Evolutionary conservation across 176 grass and related monocot genomes (phyloP).

Genomic region (Ensete ventricosum): DNA sequence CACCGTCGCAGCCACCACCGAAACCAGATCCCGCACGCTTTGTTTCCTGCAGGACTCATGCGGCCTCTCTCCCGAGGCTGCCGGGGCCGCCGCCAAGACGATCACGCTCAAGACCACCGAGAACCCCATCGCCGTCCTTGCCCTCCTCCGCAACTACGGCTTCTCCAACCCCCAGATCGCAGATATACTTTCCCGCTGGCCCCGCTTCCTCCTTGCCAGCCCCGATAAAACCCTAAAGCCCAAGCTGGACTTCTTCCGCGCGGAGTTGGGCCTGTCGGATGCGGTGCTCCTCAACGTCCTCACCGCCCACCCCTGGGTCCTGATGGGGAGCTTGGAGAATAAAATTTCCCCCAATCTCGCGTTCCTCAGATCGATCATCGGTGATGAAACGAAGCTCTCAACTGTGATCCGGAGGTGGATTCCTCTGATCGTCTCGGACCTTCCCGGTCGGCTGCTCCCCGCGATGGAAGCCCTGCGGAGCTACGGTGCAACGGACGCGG

Average conservation of each 20-base stretch:
- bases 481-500: constrained; percentile 18
- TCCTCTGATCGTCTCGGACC: constrained; percentile 22
- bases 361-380: constrained; percentile 30
- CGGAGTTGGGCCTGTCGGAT: constrained; percentile 4
- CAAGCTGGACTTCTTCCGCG: constrained; percentile 22
- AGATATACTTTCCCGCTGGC: constrained; percentile 12
- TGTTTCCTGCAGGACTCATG: constrained; percentile 8
- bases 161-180: constrained; percentile 43
- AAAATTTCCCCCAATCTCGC: constrained; percentile 32
- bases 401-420: constrained; percentile 6
- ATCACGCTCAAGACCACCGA: constrained; percentile 8
- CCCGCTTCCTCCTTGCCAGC: constrained; percentile 4
- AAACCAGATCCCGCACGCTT: neutral
- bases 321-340: constrained; percentile 14
- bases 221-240: constrained; percentile 9
- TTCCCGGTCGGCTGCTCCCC: constrained; percentile 22
- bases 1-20: neutral
- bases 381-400: constrained; percentile 18
- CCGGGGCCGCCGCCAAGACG: neutral
- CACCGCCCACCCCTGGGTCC: constrained; percentile 16
- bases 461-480: constrained; percentile 33
- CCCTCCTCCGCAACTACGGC: constrained; percentile 18
- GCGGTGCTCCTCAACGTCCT: constrained; percentile 11
- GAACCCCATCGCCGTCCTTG: constrained; percentile 24
- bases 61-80: neutral